A percentile compares a stretch with the other conserved stretches of the same genome.
These are phyloP conservation scores for Salix dunnii DNA, from an alignment of 345 rosid species.

Conservation along the genomic window DNA sequence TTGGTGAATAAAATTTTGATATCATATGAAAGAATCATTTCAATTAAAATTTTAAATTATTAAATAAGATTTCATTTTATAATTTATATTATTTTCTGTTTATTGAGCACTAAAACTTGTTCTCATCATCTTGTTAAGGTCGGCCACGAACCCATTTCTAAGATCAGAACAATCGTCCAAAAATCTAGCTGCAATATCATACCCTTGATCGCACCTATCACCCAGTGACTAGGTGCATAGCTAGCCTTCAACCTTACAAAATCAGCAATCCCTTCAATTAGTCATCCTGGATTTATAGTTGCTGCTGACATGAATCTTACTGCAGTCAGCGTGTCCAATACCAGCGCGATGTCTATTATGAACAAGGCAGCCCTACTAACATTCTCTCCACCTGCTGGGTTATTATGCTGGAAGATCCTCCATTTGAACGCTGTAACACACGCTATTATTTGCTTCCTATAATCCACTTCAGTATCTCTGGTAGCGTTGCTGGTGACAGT, in stretches of 20 bases:
- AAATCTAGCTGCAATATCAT: slow-evolving; percentile 62
- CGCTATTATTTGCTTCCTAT: slow-evolving; percentile 14
- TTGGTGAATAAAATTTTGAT: no score
- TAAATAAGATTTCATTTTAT: no score
- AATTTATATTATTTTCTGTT: no score
- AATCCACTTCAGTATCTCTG: neutral
- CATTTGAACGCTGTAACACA: slow-evolving; percentile 23
- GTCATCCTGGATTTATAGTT: slow-evolving; percentile 36
- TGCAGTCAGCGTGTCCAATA: slow-evolving; percentile 17
- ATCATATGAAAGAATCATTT: no score
- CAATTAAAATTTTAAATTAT: no score
- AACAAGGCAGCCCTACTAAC: slow-evolving; percentile 16
- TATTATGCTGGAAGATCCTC: slow-evolving; percentile 23
- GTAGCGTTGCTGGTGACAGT: slow-evolving; percentile 28
- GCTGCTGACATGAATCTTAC: slow-evolving; percentile 19
- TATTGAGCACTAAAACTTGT: slow-evolving; percentile 41
- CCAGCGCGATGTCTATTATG: slow-evolving; percentile 27
- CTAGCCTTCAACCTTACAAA: slow-evolving; percentile 58
- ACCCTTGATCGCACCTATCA: slow-evolving; percentile 62
- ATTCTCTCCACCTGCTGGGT: slow-evolving; percentile 7
- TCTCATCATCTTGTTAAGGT: slow-evolving; percentile 61
- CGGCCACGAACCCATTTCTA: slow-evolving; percentile 60
- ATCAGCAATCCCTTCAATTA: slow-evolving; percentile 68
- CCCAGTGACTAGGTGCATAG: slow-evolving; percentile 48
- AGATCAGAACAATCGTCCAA: slow-evolving; percentile 52